Percentiles rank a stretch among this genome's conserved stretches.
These are phyloP conservation scores for Stagonosporopsis tanaceti DNA, from an alignment of 2,329 filamentous ascomycete genomes.

Conservation along the genomic window DNA sequence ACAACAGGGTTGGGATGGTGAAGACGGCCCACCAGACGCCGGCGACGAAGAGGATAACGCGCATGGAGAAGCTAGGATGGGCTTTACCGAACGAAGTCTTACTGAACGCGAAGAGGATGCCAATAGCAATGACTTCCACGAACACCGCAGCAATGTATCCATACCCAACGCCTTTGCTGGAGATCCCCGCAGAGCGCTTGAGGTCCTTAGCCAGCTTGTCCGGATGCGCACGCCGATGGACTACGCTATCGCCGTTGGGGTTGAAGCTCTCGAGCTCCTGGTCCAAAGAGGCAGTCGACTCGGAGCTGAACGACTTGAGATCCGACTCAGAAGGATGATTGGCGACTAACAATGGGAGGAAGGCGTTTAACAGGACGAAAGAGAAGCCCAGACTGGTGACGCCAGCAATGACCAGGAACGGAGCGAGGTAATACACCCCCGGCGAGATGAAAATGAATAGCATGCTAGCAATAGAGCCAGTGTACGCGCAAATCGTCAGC, in stretches of 20 bases:
- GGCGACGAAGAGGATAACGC: conserved; percentile 81
- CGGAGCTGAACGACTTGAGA: conserved; percentile 16
- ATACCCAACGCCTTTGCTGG: conserved; percentile 86
- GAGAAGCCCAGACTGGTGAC: conserved; percentile 94
- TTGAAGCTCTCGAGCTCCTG: conserved; percentile 32
- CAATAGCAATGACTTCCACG: conserved; percentile 78
- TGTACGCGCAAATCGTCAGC: conserved; percentile 79
- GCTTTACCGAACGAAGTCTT: conserved; percentile 59
- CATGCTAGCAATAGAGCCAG: conserved; percentile 80
- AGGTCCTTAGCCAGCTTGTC: conserved; percentile 68
- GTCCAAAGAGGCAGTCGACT: conserved; percentile 20
- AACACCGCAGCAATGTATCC: conserved; percentile 86
- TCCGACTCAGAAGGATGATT: conserved; percentile 68
- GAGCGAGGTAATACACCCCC: conserved; percentile 78
- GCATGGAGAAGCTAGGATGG: conserved; percentile 81
- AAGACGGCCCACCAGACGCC: conserved; percentile 90
- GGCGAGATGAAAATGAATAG: conserved; percentile 79
- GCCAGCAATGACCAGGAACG: conserved; percentile 80
- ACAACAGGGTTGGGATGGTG: conserved; percentile 82
- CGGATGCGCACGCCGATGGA: conserved; percentile 12
- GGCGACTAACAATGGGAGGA: conserved; percentile 84
- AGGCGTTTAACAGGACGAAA: conserved; percentile 94
- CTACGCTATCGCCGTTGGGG: conserved; percentile 34
- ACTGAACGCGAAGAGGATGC: conserved; percentile 68
- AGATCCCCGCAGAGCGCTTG: conserved; percentile 82